A percentile compares a stretch with the other conserved stretches of the same genome.
Evolutionary conservation across 768 basidiomycete species (phyloP).

Genomic region (Phanerodontia chrysosporium): DNA sequence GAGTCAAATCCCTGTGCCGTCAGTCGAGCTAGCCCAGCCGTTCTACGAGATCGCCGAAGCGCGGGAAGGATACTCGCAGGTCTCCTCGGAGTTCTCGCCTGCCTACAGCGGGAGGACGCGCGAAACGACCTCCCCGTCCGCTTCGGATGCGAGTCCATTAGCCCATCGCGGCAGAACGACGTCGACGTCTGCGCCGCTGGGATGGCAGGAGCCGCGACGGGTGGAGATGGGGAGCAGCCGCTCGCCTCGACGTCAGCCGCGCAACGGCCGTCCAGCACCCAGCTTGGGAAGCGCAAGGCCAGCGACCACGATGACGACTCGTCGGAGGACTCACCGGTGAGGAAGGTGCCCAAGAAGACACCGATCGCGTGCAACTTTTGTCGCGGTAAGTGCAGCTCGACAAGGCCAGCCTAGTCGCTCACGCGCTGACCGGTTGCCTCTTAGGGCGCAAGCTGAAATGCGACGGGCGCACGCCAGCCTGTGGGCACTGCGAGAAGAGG

Average conservation of each 20-base stretch:
- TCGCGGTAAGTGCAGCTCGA: conserved; percentile 46
- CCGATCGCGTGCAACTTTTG: conserved; percentile 75
- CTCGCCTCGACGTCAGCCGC: neutral
- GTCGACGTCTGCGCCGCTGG: neutral
- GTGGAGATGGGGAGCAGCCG: neutral
- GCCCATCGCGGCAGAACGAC: neutral
- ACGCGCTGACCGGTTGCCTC: neutral
- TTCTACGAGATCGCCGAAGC: neutral
- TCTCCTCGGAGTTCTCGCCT: neutral
- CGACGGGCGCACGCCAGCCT: conserved; percentile 60
- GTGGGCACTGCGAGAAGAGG: conserved; percentile 58
- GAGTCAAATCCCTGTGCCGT: neutral
- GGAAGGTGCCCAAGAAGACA: conserved; percentile 37
- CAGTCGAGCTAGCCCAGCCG: neutral
- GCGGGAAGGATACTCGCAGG: neutral
- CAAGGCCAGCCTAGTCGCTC: neutral
- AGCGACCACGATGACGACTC: conserved; percentile 4
- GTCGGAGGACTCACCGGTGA: conserved; percentile 4
- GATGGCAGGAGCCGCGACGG: neutral
- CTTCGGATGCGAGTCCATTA: neutral
- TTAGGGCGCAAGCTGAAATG: conserved; percentile 55
- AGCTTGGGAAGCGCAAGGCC: conserved; percentile 6
- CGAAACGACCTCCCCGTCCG: neutral
- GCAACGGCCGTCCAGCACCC: neutral
- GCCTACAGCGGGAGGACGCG: no score